Conservation (phyloP, 2,329 filamentous ascomycete species). For the Zymoseptoria passerinii region DNA sequence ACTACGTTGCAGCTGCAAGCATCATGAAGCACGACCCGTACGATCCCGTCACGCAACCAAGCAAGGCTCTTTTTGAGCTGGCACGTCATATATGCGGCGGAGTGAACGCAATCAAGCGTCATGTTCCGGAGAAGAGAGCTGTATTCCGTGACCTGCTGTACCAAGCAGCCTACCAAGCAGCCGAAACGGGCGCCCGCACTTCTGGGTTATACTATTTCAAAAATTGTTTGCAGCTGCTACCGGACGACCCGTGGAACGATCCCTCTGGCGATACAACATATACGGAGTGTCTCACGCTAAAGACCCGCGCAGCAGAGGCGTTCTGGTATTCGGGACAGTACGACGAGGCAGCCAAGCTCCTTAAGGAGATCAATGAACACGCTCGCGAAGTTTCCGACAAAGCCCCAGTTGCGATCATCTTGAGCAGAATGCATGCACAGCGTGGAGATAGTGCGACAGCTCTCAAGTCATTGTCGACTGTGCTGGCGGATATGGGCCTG, state of each 20-base stretch:
- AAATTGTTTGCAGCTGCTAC: constrained; percentile 68
- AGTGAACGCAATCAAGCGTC: constrained; percentile 61
- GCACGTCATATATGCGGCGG: constrained; percentile 76
- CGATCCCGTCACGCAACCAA: constrained; percentile 47
- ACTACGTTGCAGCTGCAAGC: constrained; percentile 77
- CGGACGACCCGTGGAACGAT: constrained; percentile 69
- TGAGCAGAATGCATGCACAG: constrained; percentile 69
- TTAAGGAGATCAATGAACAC: constrained; percentile 60
- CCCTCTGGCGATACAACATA: constrained; percentile 63
- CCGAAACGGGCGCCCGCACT: constrained; percentile 73
- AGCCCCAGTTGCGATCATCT: constrained; percentile 73
- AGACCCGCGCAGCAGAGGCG: constrained; percentile 73
- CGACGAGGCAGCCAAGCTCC: constrained; percentile 57
- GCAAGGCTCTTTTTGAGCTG: constrained; percentile 55
- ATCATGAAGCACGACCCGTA: constrained; percentile 62
- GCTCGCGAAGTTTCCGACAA: constrained; percentile 69
- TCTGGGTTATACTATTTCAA: constrained; percentile 78
- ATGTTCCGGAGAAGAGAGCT: constrained; percentile 43
- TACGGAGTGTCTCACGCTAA: constrained; percentile 73
- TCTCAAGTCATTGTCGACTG: constrained; percentile 61
- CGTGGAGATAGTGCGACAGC: constrained; percentile 63
- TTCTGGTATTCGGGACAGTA: constrained; percentile 70
- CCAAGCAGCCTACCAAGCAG: constrained; percentile 67
- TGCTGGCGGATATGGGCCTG: constrained; percentile 61
- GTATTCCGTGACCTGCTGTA: constrained; percentile 66